Percentiles rank a stretch among this genome's conserved stretches.
These are phyloP conservation scores for Coemansia asiatica DNA, from an alignment of 192 early-diverging fungal genomes.

Conservation along the genomic window DNA sequence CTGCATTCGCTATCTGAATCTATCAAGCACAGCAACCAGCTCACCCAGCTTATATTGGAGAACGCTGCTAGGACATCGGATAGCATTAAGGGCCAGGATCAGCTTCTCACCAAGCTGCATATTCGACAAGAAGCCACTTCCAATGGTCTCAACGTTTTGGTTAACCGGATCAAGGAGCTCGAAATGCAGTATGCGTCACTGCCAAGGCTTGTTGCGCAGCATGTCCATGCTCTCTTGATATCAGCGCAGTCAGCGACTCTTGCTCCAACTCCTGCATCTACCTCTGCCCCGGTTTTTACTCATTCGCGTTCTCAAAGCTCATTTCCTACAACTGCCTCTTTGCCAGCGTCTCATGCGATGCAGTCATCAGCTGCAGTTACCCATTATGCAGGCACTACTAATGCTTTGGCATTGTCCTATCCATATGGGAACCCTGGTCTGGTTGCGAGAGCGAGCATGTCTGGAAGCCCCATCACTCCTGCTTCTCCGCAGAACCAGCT, in stretches of 20 bases:
- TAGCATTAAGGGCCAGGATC: not conserved
- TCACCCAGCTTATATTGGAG: not conserved
- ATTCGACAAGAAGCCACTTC: not conserved
- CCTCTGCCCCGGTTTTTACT: not conserved
- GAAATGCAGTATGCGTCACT: not conserved
- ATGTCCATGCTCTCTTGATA: not conserved
- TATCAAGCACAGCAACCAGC: not conserved
- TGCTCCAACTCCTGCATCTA: not conserved
- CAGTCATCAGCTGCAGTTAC: not conserved
- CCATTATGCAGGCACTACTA: not conserved
- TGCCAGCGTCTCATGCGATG: not conserved
- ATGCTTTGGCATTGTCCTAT: not conserved
- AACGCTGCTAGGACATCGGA: not conserved
- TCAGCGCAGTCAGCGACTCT: not conserved
- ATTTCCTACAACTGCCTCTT: not conserved
- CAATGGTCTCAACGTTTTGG: not conserved
- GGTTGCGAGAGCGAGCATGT: not conserved
- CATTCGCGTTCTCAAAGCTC: not conserved
- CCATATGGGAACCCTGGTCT: not conserved
- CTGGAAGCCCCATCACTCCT: not conserved
- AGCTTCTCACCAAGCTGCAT: conserved; percentile 11
- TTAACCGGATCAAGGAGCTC: not conserved
- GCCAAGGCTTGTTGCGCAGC: not conserved
- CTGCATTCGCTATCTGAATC: not conserved
- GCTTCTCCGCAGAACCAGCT: not conserved